Base-by-base conservation (phyloP, 331 rosid genomes). In the Quercus phellos region DNA sequence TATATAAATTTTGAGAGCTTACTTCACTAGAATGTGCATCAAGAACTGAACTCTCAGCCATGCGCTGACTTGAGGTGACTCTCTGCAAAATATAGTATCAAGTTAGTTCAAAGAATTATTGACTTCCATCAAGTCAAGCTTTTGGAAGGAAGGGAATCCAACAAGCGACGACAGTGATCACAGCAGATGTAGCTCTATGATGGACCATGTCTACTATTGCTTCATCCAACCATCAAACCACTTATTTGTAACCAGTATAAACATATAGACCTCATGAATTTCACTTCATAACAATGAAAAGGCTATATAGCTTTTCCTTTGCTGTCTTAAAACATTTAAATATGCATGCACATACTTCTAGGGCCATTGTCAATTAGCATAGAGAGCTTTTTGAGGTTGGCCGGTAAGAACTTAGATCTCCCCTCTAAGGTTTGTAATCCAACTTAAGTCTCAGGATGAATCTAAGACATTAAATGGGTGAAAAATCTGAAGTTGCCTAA, bases 11-110 rank as follows among this genome's bases (percentile, higher is more conserved):
- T 72, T 4, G 63, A 61, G 82, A 58, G 73, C 96, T 83, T 87
- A 95, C 99, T 82, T 90, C 91, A 80, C 78, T 63, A 24, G 93
- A 70, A 87, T 91, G 97, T 74, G 96, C 78, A 87, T 95, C 97
- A 56, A 95, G 92, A 84, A 95, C 97, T 74, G 97, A 91, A 87
- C 99, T 95, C 90, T 92, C 98, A 34, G 92, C 90, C 85, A 89
- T 78, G 63, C 98, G 96, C 85, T 95, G 97, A 74, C 88, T 87
- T 72, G 99, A 90, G 76, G 99, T 95, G 78, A 95, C 96, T 76
- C 97, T 89, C 98, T 93, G 96, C 89, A 85, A 80, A 81, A 80
- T 35, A 74, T 51, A 66, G 70, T 35, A 35, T 72, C 82, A 27
- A 54, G 54, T 80, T 71, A 86, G 68, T 83, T 78, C 30, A 42